A percentile compares a stretch with the other conserved stretches of the same genome.
These are phyloP conservation scores for Leccinum subtestaceum DNA, from an alignment of 768 basidiomycete species.

Conservation along the genomic window DNA sequence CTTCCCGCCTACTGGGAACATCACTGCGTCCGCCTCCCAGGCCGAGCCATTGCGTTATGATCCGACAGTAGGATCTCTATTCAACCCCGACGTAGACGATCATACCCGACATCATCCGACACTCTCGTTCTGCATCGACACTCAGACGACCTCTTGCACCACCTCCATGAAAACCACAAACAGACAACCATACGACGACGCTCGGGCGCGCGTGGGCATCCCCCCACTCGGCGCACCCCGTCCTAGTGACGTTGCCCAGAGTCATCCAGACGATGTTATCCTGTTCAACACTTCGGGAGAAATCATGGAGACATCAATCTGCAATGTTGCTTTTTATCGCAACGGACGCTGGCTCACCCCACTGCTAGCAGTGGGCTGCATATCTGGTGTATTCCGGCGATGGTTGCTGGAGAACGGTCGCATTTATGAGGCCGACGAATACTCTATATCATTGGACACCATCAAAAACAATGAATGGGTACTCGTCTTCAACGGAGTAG, in stretches of 20 bases:
- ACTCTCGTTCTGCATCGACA: constrained; percentile 55
- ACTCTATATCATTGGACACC: constrained; percentile 40
- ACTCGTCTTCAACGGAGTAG: constrained; percentile 69
- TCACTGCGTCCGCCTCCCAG: constrained; percentile 36
- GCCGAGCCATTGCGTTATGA: constrained; percentile 35
- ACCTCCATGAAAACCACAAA: constrained; percentile 66
- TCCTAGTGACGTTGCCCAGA: background rate
- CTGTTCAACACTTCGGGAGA: constrained; percentile 50
- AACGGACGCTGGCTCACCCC: constrained; percentile 65
- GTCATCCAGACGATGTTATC: constrained; percentile 53
- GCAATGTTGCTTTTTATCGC: constrained; percentile 69
- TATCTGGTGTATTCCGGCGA: constrained; percentile 67
- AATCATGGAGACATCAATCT: constrained; percentile 67
- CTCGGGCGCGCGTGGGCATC: constrained; percentile 55
- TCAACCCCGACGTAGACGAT: constrained; percentile 33
- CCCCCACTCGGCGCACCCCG: constrained; percentile 27
- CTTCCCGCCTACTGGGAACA: constrained; percentile 38
- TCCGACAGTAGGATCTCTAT: constrained; percentile 39
- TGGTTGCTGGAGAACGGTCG: constrained; percentile 62
- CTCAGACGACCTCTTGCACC: constrained; percentile 48
- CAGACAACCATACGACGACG: constrained; percentile 56
- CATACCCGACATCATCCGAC: constrained; percentile 31
- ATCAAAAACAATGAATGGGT: constrained; percentile 59
- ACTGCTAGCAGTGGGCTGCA: constrained; percentile 55
- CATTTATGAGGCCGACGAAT: constrained; percentile 49